phyloP scores from a whole-genome alignment of 1,139 yeast species.

The Diutina rugosa region DNA sequence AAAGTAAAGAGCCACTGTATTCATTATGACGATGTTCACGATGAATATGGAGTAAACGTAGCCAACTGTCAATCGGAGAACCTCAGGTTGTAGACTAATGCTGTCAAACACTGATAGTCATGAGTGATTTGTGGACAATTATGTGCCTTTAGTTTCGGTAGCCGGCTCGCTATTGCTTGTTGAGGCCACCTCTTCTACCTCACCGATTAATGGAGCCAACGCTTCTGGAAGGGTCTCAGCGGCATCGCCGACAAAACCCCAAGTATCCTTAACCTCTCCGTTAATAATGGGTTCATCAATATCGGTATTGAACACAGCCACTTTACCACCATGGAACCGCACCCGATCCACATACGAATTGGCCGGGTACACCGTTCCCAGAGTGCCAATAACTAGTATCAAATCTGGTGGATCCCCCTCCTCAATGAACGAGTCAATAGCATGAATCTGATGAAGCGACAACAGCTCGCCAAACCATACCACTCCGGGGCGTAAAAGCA shows the following conservation, averaged over 20 bases:
- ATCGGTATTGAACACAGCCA: slow-evolving; percentile 73
- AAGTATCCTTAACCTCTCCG: slow-evolving; percentile 30
- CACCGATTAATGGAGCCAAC: slow-evolving; percentile 34
- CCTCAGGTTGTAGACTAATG: no score
- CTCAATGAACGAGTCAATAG: slow-evolving; percentile 63
- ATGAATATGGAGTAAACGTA: no score
- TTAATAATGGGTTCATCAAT: slow-evolving; percentile 29
- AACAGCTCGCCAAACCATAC: slow-evolving; percentile 89
- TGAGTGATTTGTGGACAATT: no score
- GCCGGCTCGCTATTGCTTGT: no score
- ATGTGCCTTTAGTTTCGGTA: no score
- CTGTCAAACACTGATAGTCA: no score
- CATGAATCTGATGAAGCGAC: slow-evolving; percentile 47
- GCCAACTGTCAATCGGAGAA: no score
- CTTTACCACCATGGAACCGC: slow-evolving; percentile 58
- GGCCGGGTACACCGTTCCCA: slow-evolving; percentile 83
- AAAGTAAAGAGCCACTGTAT: no score
- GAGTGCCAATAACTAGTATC: slow-evolving; percentile 73
- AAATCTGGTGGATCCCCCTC: slow-evolving; percentile 44
- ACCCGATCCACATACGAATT: slow-evolving; percentile 81
- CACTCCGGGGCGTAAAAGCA: slow-evolving; percentile 69
- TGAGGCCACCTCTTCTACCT: neutral
- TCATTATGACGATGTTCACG: no score
- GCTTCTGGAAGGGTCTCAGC: slow-evolving; percentile 58
- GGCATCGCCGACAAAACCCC: slow-evolving; percentile 80